Evolutionary conservation across 495 filamentous ascomycete genomes (phyloP).

Genomic region (Pyronema domesticum): DNA sequence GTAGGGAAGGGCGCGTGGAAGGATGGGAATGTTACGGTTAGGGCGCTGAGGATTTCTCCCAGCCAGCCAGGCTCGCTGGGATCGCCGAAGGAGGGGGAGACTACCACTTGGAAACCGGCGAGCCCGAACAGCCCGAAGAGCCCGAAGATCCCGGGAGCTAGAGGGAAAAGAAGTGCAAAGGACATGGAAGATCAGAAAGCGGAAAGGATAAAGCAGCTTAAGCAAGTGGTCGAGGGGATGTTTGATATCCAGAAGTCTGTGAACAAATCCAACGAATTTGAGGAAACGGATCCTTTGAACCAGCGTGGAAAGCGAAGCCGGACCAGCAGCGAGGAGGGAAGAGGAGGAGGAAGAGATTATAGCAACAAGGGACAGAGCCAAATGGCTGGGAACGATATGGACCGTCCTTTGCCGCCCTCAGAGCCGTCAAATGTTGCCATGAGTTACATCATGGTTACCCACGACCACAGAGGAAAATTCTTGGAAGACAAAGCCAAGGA

Average conservation of each 20-base stretch:
- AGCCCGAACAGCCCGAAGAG: too few species aligned
- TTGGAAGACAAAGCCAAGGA: slow-evolving; percentile 39
- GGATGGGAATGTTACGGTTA: slow-evolving; percentile 21
- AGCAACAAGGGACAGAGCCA: not conserved
- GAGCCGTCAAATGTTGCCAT: slow-evolving; percentile 45
- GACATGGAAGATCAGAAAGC: not conserved
- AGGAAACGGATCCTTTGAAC: not conserved
- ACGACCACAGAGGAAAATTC: slow-evolving; percentile 66
- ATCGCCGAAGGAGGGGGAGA: not conserved
- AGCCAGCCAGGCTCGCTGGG: not conserved
- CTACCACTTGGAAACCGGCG: not conserved
- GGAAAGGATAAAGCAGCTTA: not conserved
- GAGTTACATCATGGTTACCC: slow-evolving; percentile 66
- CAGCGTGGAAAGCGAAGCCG: not conserved
- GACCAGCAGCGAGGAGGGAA: not conserved
- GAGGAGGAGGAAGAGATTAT: not conserved
- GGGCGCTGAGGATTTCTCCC: slow-evolving; percentile 15
- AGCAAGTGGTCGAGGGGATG: slow-evolving; percentile 16
- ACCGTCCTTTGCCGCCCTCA: slow-evolving; percentile 40
- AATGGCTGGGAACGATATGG: not conserved
- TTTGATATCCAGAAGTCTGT: slow-evolving; percentile 9
- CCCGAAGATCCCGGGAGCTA: not conserved
- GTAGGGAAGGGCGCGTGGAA: slow-evolving; percentile 8
- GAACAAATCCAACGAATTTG: not conserved
- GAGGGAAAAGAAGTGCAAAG: not conserved